phyloP scores from a whole-genome alignment of 306 rosid genomes.

The Elaeagnus macrophylla region DNA sequence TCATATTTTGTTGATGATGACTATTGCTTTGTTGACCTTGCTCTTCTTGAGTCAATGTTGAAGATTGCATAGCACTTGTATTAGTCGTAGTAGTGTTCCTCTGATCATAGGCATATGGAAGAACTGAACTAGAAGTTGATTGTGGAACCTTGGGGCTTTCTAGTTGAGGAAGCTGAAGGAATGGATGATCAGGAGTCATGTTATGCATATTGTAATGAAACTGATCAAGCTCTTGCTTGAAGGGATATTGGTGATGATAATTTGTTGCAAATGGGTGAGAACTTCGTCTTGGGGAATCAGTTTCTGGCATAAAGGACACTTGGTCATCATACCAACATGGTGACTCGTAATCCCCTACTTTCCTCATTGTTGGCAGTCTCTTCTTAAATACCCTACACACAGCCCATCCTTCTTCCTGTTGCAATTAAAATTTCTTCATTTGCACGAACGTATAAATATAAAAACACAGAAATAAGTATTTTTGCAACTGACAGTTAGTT shows the following conservation, averaged over 20 bases:
- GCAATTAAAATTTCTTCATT: background rate
- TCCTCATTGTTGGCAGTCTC: slow-evolving; percentile 39
- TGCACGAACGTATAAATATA: no score
- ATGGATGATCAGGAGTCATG: slow-evolving; percentile 33
- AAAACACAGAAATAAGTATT: no score
- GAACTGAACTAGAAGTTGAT: slow-evolving; percentile 14
- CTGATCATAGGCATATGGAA: slow-evolving; percentile 24
- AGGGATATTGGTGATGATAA: slow-evolving; percentile 31
- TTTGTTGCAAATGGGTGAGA: slow-evolving; percentile 32
- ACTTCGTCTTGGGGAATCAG: slow-evolving; percentile 40
- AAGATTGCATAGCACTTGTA: slow-evolving; percentile 27
- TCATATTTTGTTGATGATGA: slow-evolving; percentile 23
- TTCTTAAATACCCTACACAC: slow-evolving; percentile 82
- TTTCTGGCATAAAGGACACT: slow-evolving; percentile 57
- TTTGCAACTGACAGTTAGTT: no score
- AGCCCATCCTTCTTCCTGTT: slow-evolving; percentile 80
- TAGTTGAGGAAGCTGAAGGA: slow-evolving; percentile 75
- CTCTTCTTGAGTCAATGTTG: slow-evolving; percentile 41
- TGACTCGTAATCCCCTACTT: slow-evolving; percentile 57
- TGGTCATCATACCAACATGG: slow-evolving; percentile 69
- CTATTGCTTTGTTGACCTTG: slow-evolving; percentile 18
- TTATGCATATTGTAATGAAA: slow-evolving; percentile 35
- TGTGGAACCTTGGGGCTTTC: slow-evolving; percentile 40
- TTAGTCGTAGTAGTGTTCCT: slow-evolving; percentile 2
- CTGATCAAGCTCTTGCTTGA: slow-evolving; percentile 55